Evolutionary conservation across 352 stramenopile species (phyloP).

Genomic region (Globisporangium irregulare): DNA sequence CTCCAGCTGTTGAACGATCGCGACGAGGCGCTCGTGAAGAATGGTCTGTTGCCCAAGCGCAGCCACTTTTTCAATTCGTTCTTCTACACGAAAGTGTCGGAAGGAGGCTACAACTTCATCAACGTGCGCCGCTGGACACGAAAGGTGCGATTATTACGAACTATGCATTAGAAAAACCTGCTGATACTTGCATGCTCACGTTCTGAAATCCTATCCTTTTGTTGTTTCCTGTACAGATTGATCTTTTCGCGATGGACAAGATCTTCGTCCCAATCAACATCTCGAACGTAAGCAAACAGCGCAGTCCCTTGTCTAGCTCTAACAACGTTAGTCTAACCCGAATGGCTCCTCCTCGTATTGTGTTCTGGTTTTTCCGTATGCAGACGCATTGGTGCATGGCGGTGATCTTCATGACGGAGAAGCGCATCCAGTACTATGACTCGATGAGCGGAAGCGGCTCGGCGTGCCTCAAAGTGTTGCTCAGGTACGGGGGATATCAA

Average conservation of each 20-base stretch:
- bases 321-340: neutral
- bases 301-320: neutral
- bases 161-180: neutral
- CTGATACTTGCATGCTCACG: neutral
- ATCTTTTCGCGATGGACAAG: constrained; percentile 90
- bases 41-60: constrained; percentile 39
- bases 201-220: neutral
- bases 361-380: neutral
- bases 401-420: constrained; percentile 85
- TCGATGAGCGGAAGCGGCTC: constrained; percentile 76
- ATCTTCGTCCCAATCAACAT: constrained; percentile 86
- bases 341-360: constrained; percentile 9
- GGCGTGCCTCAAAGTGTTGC: constrained; percentile 66
- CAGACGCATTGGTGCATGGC: constrained; percentile 87
- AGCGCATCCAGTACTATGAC: constrained; percentile 89
- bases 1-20: constrained; percentile 77
- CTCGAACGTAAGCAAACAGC: constrained; percentile 64
- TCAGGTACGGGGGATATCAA: constrained; percentile 28
- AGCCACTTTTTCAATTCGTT: constrained; percentile 90
- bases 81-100: constrained; percentile 81
- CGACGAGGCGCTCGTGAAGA: constrained; percentile 54
- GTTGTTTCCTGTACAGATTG: constrained; percentile 37
- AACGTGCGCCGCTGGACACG: constrained; percentile 84
- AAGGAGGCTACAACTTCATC: constrained; percentile 79
- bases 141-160: constrained; percentile 40